phyloP scores from a whole-genome alignment of 148 eudicot genomes.

The Vaccinium vitisidaea region DNA sequence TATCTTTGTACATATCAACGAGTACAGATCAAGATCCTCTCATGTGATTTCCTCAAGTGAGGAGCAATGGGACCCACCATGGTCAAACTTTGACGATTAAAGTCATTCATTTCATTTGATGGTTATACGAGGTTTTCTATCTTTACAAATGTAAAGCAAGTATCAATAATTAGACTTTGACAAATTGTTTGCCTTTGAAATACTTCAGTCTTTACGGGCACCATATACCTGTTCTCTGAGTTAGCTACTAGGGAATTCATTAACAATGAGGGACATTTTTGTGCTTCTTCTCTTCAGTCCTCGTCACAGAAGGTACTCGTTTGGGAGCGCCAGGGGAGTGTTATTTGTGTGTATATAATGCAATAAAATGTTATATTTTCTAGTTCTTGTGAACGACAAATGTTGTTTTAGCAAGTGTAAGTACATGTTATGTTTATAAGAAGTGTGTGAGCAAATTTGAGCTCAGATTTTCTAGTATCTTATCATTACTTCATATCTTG shows the following conservation, averaged over 20 bases:
- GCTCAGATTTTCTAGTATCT: too few relatives aligned
- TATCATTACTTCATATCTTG: too few relatives aligned
- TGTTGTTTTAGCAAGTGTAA: too few relatives aligned
- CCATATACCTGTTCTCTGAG: not conserved
- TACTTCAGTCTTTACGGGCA: not conserved
- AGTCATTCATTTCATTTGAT: not conserved
- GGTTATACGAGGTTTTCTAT: too few relatives aligned
- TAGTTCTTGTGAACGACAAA: too few relatives aligned
- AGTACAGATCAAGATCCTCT: too few relatives aligned
- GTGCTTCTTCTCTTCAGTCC: not conserved
- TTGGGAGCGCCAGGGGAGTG: not conserved
- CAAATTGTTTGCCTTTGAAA: not conserved
- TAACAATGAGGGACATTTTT: not conserved
- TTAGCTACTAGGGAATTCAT: not conserved
- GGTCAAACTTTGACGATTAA: too few relatives aligned
- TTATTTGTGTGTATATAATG: not conserved
- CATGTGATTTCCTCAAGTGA: constrained; percentile 28
- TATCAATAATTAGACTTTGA: not conserved
- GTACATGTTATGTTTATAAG: too few relatives aligned
- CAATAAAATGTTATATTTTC: not conserved
- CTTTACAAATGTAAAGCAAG: not conserved
- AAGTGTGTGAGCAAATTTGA: too few relatives aligned
- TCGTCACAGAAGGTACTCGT: not conserved
- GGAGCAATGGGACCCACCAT: not conserved
- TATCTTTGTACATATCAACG: too few relatives aligned